phyloP scores from a whole-genome alignment of 129 eudicot species.

The Tagetes erecta region DNA sequence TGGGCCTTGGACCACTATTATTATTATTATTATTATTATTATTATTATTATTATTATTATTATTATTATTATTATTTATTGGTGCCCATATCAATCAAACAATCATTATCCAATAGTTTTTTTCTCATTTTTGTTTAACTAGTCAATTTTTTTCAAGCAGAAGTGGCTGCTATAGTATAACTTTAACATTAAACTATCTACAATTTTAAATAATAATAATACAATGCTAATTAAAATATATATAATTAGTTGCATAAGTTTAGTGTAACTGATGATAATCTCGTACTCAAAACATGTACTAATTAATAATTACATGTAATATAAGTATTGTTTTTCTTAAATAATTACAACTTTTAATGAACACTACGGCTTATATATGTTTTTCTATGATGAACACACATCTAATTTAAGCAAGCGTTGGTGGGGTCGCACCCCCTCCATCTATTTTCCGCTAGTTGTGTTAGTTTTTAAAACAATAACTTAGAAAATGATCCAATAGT shows the following conservation, averaged over 20 bases:
- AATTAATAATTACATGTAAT: background rate
- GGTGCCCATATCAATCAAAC: constrained; percentile 15
- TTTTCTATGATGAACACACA: too few species aligned
- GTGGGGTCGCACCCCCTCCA: too few species aligned
- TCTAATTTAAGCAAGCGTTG: too few species aligned
- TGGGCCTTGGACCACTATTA: constrained; percentile 17
- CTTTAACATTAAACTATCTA: background rate
- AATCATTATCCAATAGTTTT: constrained; percentile 9
- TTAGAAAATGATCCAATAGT: too few species aligned
- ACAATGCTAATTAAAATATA: background rate
- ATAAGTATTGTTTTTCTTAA: background rate
- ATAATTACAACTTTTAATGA: background rate
- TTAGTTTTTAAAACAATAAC: too few species aligned
- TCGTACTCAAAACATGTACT: background rate
- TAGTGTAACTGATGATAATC: background rate
- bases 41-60: too few species aligned
- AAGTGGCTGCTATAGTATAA: background rate
- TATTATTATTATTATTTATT: background rate
- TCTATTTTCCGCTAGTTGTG: too few species aligned
- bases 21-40: too few species aligned
- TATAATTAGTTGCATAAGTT: background rate
- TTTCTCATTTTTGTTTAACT: constrained; percentile 1
- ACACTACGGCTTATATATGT: too few species aligned
- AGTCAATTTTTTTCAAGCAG: constrained; percentile 6
- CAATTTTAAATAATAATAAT: background rate